phyloP scores from a whole-genome alignment of 2,329 filamentous ascomycete genomes.

The Phialocephala subalpina region DNA sequence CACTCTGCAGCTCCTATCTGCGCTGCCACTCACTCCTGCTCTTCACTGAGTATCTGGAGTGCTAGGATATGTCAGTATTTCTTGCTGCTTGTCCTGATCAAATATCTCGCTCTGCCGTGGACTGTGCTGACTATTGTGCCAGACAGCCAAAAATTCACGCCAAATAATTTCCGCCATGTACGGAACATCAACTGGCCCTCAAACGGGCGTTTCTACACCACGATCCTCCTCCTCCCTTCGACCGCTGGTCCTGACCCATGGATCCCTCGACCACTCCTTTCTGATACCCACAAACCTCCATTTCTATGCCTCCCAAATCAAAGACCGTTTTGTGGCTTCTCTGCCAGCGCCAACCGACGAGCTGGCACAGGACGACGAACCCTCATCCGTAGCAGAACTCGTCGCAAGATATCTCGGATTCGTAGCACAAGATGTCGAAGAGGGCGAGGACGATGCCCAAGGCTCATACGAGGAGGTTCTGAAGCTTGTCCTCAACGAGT shows the following conservation, averaged over 20 bases:
- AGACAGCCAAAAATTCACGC: conserved; percentile 18
- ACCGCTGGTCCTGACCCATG: conserved; percentile 89
- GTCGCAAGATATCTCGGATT: conserved; percentile 94
- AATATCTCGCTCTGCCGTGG: not conserved
- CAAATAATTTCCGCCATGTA: conserved; percentile 70
- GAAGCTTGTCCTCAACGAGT: conserved; percentile 92
- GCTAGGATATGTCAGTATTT: conserved; percentile 33
- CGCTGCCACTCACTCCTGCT: conserved; percentile 41
- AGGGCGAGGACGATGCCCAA: conserved; percentile 88
- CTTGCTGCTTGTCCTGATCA: not conserved
- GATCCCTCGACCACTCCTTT: conserved; percentile 95
- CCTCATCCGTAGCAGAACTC: conserved; percentile 92
- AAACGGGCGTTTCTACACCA: conserved; percentile 97
- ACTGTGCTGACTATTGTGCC: conserved; percentile 23
- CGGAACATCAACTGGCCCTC: conserved; percentile 81
- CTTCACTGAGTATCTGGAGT: conserved; percentile 47
- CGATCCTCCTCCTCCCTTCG: conserved; percentile 92
- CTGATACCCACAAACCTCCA: conserved; percentile 94
- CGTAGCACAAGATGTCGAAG: conserved; percentile 86
- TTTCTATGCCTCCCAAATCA: conserved; percentile 94
- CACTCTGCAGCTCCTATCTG: conserved; percentile 29
- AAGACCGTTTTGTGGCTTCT: conserved; percentile 85
- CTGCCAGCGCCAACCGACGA: conserved; percentile 94
- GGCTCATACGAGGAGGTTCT: conserved; percentile 93
- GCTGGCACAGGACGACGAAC: conserved; percentile 97